These are phyloP conservation scores for Beauveria sp. DNA, from an alignment of 2,329 filamentous ascomycete genomes.

Conservation along the genomic window DNA sequence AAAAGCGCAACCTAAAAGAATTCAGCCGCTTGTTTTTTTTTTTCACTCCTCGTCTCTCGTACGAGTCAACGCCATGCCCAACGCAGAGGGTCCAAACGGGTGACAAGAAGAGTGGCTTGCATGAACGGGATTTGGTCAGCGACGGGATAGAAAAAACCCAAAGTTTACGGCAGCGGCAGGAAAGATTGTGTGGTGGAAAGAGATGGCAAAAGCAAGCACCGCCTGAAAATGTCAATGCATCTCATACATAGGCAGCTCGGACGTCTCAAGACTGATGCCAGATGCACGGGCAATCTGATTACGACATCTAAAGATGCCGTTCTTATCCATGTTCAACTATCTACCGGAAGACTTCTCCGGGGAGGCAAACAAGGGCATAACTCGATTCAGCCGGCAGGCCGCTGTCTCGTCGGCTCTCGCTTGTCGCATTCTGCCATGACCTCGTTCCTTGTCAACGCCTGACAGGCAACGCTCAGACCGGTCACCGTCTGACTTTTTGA, in stretches of 20 bases:
- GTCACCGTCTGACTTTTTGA: neutral
- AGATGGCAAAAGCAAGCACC: conserved; percentile 4
- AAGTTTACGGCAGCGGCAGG: neutral
- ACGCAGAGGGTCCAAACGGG: conserved; percentile 3
- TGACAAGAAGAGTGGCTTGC: neutral
- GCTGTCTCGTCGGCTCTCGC: neutral
- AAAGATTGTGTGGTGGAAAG: neutral
- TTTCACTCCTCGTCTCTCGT: neutral
- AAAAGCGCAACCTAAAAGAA: no score
- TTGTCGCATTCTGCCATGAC: neutral
- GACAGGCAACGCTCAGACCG: conserved; percentile 7
- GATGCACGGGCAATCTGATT: neutral
- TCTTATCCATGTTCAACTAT: neutral
- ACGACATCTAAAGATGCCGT: neutral
- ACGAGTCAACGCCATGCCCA: neutral
- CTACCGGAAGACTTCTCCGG: no score
- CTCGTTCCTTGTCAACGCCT: neutral
- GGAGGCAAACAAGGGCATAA: neutral
- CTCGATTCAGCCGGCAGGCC: neutral
- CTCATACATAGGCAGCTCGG: neutral
- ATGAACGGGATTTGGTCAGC: neutral
- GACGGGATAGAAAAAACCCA: neutral
- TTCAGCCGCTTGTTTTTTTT: no score
- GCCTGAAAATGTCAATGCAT: neutral
- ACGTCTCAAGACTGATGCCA: neutral